phyloP scores from a whole-genome alignment of 768 basidiomycete species.

The Lentinula aciculospora region DNA sequence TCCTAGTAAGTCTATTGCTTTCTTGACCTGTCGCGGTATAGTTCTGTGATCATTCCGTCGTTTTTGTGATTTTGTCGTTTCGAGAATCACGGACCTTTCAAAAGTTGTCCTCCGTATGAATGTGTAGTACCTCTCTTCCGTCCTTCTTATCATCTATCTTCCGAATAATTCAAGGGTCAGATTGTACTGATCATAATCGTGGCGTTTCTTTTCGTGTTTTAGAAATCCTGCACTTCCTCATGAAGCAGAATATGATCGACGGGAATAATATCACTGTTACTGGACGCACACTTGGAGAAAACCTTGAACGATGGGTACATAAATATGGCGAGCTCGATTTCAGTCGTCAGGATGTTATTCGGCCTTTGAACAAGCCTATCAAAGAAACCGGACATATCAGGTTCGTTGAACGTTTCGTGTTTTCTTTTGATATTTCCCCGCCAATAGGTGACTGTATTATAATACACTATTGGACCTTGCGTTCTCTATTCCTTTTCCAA shows the following conservation, averaged over 20 bases:
- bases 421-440: background rate
- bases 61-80: slow-evolving; percentile 1
- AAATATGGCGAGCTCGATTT: slow-evolving; percentile 71
- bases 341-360: slow-evolving; percentile 74
- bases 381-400: slow-evolving; percentile 88
- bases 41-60: background rate
- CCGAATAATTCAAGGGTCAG: background rate
- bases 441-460: background rate
- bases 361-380: slow-evolving; percentile 82
- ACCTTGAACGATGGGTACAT: slow-evolving; percentile 84
- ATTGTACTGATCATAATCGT: background rate
- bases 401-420: slow-evolving; percentile 30
- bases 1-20: slow-evolving; percentile 61
- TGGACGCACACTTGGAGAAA: slow-evolving; percentile 85
- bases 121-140: background rate
- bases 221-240: slow-evolving; percentile 83
- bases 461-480: background rate
- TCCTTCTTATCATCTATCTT: slow-evolving; percentile 1
- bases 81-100: slow-evolving; percentile 6
- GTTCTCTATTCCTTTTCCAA: slow-evolving; percentile 10
- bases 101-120: background rate
- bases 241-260: slow-evolving; percentile 85
- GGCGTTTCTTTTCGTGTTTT: background rate
- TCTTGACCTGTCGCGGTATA: background rate
- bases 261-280: slow-evolving; percentile 91